Conservation (phyloP, 2,329 filamentous ascomycete genomes). For the Diaporthe australafricana region DNA sequence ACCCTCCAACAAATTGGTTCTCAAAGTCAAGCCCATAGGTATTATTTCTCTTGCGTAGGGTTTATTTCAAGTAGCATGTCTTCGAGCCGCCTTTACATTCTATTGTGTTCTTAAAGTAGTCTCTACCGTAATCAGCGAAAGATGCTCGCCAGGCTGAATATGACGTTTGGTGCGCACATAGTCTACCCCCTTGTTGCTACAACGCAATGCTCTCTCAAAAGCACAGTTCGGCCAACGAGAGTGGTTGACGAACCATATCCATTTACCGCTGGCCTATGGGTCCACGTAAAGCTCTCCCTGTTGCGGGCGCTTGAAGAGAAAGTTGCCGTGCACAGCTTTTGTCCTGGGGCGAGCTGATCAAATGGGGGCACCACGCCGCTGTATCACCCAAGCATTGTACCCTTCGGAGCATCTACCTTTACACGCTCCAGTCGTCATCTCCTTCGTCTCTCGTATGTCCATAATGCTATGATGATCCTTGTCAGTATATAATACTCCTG, state of each 20-base stretch:
- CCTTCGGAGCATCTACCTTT: neutral
- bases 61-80: neutral
- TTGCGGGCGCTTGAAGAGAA: neutral
- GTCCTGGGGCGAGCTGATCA: neutral
- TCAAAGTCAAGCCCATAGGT: neutral
- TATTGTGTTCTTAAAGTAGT: neutral
- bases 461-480: neutral
- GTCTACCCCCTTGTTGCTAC: neutral
- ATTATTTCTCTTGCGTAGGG: neutral
- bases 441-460: neutral
- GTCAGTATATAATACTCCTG: neutral
- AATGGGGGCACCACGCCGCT: neutral
- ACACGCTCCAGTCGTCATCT: neutral
- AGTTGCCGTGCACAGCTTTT: neutral
- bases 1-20: neutral
- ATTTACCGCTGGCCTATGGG: neutral
- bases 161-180: neutral
- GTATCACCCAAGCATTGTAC: neutral
- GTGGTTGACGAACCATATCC: neutral
- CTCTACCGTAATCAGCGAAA: neutral
- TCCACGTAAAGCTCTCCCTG: neutral
- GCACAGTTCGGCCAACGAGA: neutral
- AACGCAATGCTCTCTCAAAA: neutral
- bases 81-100: neutral
- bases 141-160: neutral